Evolutionary conservation across 495 filamentous ascomycete genomes (phyloP), one percentile per base, ranked within the genome.

Genomic region (Penicillium egyptiacum): DNA sequence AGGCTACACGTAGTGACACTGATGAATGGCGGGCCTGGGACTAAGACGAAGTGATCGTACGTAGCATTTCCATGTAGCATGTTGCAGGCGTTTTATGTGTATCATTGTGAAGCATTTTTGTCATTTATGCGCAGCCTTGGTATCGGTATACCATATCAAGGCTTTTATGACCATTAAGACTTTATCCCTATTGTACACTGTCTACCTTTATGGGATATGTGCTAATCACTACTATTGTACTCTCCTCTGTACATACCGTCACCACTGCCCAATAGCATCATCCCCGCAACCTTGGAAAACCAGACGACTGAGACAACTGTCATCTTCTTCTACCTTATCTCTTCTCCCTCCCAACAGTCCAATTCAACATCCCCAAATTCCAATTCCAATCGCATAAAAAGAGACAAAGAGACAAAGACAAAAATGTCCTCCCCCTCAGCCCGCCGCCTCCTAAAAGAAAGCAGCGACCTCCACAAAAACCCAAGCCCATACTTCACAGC

Each of bases 401-500:
- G 9, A 41, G 4, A 26, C 43, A 44, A 23, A 48, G 22, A 33
- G 19, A 51, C 45, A 52, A 53, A 20, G 57, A 55, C 28, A 14
- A 70, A 63, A 61, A 74, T 75, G 72, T 55, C 64, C 55, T 71
- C 63, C 30, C 67, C 64, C 61, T 69, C 70, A 46, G 64, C 68
- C 60, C 88, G 87, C 86, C 72, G 77, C 58, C 73, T 79, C 45
- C 70, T 78, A 57, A 88, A 89, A 75, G 92, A 96, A 85, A 90
- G 90, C 60, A 79, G 84, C 56, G 92, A 96, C 68, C 86, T 98
- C 60, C 81, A 88, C 64, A 77, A 76, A 63, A 79, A 86, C 51
- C 88, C 92, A 5, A 90, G 89, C 4, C 79, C 90, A 22, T 89
- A 92, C 74, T 91, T 90, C 74, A 83, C 87, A 65, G 94, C 94